Base-by-base conservation (phyloP, 2,329 filamentous ascomycete genomes). In the Colletotrichum sojae region DNA sequence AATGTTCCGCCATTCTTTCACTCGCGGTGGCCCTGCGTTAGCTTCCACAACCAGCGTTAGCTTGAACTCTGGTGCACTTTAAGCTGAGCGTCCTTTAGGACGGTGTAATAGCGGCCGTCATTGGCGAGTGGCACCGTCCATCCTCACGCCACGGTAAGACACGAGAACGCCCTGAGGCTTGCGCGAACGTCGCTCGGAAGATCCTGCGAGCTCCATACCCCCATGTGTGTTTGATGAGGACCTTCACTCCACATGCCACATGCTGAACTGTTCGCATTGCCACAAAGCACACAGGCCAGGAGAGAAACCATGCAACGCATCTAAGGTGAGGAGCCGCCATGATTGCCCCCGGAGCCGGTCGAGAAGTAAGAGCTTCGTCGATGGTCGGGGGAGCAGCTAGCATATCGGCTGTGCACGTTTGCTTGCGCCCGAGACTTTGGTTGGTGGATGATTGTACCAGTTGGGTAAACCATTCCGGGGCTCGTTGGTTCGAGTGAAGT, bases 91-190 rank as follows among this genome's bases (percentile, higher is more conserved):
- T 20, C 54, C 25, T 43, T 56, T 66, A 25, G 54, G 27, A 54
- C 22, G 43, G 40, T 36, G 43, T 18, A n/a, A 45, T 39, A 15
- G 49, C 62, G 27, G 40, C 49, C 51, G 22, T 54, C 55, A 60
- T 56, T 65, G 49, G 66, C 27, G 49, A 43, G 51, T 54, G 43
- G 49, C 49, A 51, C 43, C 55, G n/a, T 39, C 54, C 43, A 54
- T 54, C 55, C 25, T 69, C 61, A 69, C 55, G 43, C 61, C 66
- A 69, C 55, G 48, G 66, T 59, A 65, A 69, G 66, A 69, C 66
- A 68, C 48, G 36, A 49, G 54, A 22, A 58, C 36, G 40, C 31
- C 45, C 27, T 56, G 27, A 48, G 60, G 48, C 55, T 49, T 65
- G 49, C 20, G 54, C 66, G 51, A 53, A 43, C 59, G 55, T 61